These are phyloP conservation scores for Podosphaera xanthii DNA, from an alignment of 2,329 filamentous ascomycete genomes.

Conservation along the genomic window DNA sequence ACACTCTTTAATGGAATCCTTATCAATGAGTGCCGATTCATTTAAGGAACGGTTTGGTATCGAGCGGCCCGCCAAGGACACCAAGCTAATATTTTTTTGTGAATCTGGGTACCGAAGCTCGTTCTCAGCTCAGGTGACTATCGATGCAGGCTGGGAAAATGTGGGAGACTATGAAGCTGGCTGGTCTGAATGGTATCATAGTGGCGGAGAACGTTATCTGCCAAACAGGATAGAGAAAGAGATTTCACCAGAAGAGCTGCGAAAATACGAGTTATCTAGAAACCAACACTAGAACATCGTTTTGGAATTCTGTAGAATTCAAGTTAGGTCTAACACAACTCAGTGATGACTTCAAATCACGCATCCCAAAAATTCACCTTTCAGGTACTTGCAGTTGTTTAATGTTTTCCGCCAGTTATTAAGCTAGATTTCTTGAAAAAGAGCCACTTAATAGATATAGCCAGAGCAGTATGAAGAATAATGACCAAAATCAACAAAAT, in stretches of 20 bases:
- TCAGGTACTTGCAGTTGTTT: background rate
- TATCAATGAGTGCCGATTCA: conserved; percentile 53
- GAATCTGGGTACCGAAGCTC: conserved; percentile 69
- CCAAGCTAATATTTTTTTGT: conserved; percentile 67
- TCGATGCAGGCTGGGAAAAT: conserved; percentile 48
- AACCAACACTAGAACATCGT: no score
- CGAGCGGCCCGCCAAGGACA: conserved; percentile 34
- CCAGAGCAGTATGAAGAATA: conserved; percentile 65
- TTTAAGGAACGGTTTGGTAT: conserved; percentile 71
- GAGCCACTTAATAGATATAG: conserved; percentile 83
- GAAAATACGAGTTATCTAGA: no score
- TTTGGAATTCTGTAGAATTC: no score
- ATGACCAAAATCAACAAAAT: conserved; percentile 66
- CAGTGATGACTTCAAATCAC: no score
- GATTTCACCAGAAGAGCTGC: background rate
- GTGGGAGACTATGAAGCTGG: conserved; percentile 53
- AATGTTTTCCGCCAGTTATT: background rate
- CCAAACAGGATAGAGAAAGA: conserved; percentile 6
- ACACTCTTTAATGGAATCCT: conserved; percentile 50
- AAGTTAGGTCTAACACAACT: no score
- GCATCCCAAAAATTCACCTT: no score
- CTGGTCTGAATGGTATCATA: conserved; percentile 63
- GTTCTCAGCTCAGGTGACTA: conserved; percentile 55
- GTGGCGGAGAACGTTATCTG: conserved; percentile 28
- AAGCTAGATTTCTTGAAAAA: conserved; percentile 38